Evolutionary conservation across 371 early-diverging fungal species (phyloP).

Genomic region (Mortierella sp.): DNA sequence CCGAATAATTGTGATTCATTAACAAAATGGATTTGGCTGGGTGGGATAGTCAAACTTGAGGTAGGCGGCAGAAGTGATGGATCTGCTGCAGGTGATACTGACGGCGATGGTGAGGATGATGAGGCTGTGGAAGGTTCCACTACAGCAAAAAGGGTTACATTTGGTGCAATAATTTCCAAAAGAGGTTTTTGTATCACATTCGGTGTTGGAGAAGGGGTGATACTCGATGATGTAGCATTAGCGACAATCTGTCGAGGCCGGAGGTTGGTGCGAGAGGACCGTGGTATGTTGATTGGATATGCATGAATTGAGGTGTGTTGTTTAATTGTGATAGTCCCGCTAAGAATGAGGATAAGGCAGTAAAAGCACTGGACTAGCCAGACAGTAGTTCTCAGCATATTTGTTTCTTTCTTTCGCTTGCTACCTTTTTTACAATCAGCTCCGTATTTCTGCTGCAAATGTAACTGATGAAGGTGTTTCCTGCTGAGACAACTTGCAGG

Average conservation of each 20-base stretch:
- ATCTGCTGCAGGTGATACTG: not conserved
- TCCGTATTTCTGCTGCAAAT: not conserved
- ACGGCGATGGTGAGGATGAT: constrained; percentile 2
- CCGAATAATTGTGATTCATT: constrained; percentile 45
- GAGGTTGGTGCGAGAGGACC: not conserved
- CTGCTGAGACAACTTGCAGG: not conserved
- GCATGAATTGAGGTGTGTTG: constrained; percentile 3
- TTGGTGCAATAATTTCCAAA: constrained; percentile 45
- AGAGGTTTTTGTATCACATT: constrained; percentile 35
- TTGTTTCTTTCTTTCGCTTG: constrained; percentile 5
- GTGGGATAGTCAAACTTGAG: constrained; percentile 26
- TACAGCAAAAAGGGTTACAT: constrained; percentile 45
- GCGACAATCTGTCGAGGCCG: constrained; percentile 9
- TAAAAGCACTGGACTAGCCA: constrained; percentile 10
- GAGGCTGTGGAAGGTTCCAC: constrained; percentile 20
- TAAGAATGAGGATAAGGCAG: constrained; percentile 27
- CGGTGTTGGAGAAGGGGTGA: not conserved
- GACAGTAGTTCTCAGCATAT: constrained; percentile 23
- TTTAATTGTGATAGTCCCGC: constrained; percentile 8
- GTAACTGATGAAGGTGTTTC: not conserved
- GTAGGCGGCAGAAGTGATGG: constrained; percentile 33
- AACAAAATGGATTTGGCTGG: constrained; percentile 43
- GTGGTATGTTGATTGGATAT: constrained; percentile 8
- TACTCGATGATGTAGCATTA: not conserved
- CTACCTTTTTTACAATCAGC: not conserved